Base-by-base conservation (phyloP, 2,329 filamentous ascomycete species). In the Hymenoscyphus fructigenus region DNA sequence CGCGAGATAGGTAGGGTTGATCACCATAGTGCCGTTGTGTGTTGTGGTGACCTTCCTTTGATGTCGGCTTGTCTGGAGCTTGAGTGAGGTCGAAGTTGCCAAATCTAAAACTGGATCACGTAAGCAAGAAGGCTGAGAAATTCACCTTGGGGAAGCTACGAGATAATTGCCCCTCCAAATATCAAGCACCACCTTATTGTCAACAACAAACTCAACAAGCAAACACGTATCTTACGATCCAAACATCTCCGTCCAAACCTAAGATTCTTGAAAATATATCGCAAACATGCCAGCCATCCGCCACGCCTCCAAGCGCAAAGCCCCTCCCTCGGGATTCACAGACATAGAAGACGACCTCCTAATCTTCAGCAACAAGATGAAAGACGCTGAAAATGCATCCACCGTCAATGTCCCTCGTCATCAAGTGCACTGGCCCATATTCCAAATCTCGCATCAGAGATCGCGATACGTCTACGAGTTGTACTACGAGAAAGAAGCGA, bases 401-500 rank as follows among this genome's bases (percentile, higher is more conserved):
- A 91, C 80, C 76, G 91, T 80, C 85, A 92, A 85, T 84, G 91
- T 87, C 0, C 85, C 86, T 1, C 93, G 93, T 76, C 91, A 97
- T 76, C 92, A 98, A 79, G 91, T 92, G 71, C 86, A 93, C 69
- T 99, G 95, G 95, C 94, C 95, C 67, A 93, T 99, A 70, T 98
- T 99, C 76, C 93, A 98, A 78, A 97, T 99, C 76, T 90, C 90
- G 28, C 95, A 99, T 79, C 93, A 97, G 79, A 88, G 94, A 81
- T 89, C 81, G 67, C 88, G 92, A 75, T 99, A 99, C 79, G 90
- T 99, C 69, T 99, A 97, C 81, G 95, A 98, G 76, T 84, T 99
- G 58, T 98, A 97, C 82, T 99, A 98, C 80, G 90, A 96, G 78
- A 97, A 97, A 80, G 92, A 97, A 79, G 94, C 94, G 60, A 98